Percentiles rank a stretch among this genome's conserved stretches.
Evolutionary conservation across 768 basidiomycete species (phyloP).

Genomic region (Leucosporidium yakuticum): DNA sequence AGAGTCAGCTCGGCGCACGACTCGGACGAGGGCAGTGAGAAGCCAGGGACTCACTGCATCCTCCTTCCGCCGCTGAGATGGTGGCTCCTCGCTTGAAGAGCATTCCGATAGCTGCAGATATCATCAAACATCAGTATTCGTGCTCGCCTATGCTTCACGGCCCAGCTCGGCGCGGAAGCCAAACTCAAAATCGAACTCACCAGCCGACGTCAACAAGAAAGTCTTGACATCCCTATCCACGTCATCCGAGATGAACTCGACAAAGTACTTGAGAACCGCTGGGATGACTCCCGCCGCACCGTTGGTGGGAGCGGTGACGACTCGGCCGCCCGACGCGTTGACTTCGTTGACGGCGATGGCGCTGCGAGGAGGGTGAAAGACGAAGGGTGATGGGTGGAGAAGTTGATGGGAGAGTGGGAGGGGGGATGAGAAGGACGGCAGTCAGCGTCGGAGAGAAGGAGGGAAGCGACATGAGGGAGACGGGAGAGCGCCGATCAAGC

Average conservation of each 20-base stretch:
- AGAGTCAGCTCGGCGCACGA: neutral
- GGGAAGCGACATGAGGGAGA: too few relatives aligned
- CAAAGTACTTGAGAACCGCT: constrained; percentile 53
- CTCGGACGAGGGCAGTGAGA: neutral
- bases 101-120: constrained; percentile 71
- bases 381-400: neutral
- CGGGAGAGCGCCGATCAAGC: neutral
- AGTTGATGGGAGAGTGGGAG: constrained; percentile 45
- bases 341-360: constrained; percentile 77
- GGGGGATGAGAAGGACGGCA: constrained; percentile 38
- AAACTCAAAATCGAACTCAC: constrained; percentile 44
- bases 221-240: constrained; percentile 80
- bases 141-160: neutral
- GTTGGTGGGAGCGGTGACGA: constrained; percentile 68
- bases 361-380: neutral
- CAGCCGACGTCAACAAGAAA: constrained; percentile 77
- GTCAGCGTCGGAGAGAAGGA: neutral
- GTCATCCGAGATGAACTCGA: constrained; percentile 80
- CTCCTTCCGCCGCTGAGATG: constrained; percentile 88
- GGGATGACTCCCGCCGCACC: constrained; percentile 91
- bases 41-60: constrained; percentile 49
- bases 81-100: constrained; percentile 95
- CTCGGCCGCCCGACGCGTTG: constrained; percentile 84
- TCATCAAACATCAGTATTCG: constrained; percentile 2
- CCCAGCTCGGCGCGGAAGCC: neutral